Evolutionary conservation across 768 basidiomycete genomes (phyloP), one percentile per base, ranked within the genome.

Genomic region (Mycena albidolilacea): DNA sequence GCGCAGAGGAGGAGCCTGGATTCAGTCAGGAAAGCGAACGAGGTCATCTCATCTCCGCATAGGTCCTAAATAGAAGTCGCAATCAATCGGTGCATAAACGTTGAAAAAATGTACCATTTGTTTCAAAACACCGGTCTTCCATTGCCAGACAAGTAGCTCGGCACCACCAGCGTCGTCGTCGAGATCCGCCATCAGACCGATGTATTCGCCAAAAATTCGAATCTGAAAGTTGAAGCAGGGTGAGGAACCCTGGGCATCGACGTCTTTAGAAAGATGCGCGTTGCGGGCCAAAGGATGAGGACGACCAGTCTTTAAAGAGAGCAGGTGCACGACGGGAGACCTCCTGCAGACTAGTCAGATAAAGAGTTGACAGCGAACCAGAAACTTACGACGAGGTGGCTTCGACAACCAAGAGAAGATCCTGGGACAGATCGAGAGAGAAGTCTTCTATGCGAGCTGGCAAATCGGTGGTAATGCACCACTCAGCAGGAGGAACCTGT

Each of bases 321-420:
- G 79, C 12, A 82, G 39, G 74, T 82, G 81, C 67, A 83, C 50
- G 0, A 81, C 63, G 52, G 39, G 62, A 46, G 38, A 41, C 68
- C 21, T 39, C 2, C 30, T 69, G 7, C 39, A 19, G 10, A 17
- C 15, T 14, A 23, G n/a, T 54, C 23, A 46, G 60, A 65, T 11
- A 55, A 65, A 5, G 11, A 35, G 35, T 11, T 37, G 7, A 11
- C 11, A 54, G 11, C 41, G 23, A 5, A 46, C 30, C 5, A 30
- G 14, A 46, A 58, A 69, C 59, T 57, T 48, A 72, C 74, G 46
- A 35, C 37, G 60, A 48, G 15, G 46, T 30, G 62, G 72, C 44
- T 44, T 82, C 80, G n/a, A 85, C 69, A 6, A 78, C 71, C 23
- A 81, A 78, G 10, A 85, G 52, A 46, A 85, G 78, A 72, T 85